Percentiles rank a stretch among this genome's conserved stretches.
phyloP scores from a whole-genome alignment of 2,329 filamentous ascomycete species.

The Aspergillus fijiensis region DNA sequence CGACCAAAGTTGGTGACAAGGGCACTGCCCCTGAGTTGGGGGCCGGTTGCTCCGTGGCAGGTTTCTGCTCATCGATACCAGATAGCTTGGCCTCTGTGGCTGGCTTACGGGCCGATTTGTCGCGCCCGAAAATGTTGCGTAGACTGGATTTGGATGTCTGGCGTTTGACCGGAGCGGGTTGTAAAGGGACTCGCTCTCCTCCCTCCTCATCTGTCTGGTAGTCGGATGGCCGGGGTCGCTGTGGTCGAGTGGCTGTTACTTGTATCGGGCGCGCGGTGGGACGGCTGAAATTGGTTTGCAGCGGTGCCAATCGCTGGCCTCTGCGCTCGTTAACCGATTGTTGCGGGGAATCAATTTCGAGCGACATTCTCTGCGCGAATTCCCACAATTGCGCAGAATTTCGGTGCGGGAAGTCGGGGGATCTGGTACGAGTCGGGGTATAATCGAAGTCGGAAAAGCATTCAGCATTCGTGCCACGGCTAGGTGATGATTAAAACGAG shows the following conservation, averaged over 20 bases:
- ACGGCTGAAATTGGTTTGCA: constrained; percentile 41
- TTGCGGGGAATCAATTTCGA: constrained; percentile 18
- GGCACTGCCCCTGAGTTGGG: constrained; percentile 19
- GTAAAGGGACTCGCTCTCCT: constrained; percentile 35
- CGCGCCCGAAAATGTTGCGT: constrained; percentile 38
- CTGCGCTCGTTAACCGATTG: constrained; percentile 39
- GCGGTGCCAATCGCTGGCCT: constrained; percentile 36
- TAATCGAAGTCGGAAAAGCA: not conserved
- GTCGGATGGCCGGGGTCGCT: constrained; percentile 36
- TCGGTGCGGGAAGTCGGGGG: not conserved
- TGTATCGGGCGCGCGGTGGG: constrained; percentile 22
- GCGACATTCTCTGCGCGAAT: constrained; percentile 16
- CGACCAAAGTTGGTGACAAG: constrained; percentile 27
- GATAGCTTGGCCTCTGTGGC: constrained; percentile 31
- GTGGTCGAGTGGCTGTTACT: constrained; percentile 22
- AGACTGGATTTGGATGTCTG: constrained; percentile 40
- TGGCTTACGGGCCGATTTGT: constrained; percentile 32
- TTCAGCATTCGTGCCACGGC: not conserved
- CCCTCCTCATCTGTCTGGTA: constrained; percentile 27
- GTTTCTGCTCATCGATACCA: constrained; percentile 33
- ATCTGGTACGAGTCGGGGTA: not conserved
- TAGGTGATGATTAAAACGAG: not conserved
- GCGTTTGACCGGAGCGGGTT: constrained; percentile 30
- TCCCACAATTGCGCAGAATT: not conserved
- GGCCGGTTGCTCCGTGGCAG: constrained; percentile 15